Conservation (phyloP, 192 early-diverging fungal species). For the Chytriomyces hyalinus region DNA sequence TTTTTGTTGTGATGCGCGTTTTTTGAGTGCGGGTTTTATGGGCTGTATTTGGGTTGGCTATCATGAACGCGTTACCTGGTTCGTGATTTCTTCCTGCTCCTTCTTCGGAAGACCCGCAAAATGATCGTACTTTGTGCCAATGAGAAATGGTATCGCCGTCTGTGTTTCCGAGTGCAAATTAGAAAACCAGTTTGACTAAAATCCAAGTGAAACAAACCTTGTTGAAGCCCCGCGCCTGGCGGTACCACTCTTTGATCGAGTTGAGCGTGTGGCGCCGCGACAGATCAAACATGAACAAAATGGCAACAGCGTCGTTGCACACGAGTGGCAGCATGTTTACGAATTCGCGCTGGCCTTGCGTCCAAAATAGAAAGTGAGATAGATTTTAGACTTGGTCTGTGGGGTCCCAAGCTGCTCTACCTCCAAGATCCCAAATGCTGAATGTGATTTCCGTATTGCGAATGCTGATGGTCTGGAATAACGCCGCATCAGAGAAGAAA, state of each 20-base stretch:
- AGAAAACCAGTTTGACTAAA: neutral
- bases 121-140: constrained; percentile 96
- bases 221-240: constrained; percentile 94
- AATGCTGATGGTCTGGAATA: constrained; percentile 77
- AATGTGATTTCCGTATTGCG: constrained; percentile 92
- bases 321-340: constrained; percentile 97
- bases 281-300: constrained; percentile 96
- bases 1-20: neutral
- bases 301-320: constrained; percentile 92
- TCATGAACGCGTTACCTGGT: constrained; percentile 62
- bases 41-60: constrained; percentile 2
- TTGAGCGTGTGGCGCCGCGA: constrained; percentile 90
- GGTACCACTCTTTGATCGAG: constrained; percentile 94
- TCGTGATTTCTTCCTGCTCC: constrained; percentile 92
- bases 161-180: constrained; percentile 44
- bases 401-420: constrained; percentile 46
- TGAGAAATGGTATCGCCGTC: constrained; percentile 91
- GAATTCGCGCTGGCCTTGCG: constrained; percentile 89
- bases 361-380: constrained; percentile 4
- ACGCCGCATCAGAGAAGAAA: constrained; percentile 74
- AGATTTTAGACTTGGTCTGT: constrained; percentile 28
- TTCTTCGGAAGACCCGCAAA: constrained; percentile 84
- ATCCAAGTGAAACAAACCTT: constrained; percentile 58
- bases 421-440: constrained; percentile 97
- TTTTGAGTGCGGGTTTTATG: neutral